Evolutionary conservation across 208 protist genomes (phyloP).

Genomic region (Blastocrithidia nonstop): DNA sequence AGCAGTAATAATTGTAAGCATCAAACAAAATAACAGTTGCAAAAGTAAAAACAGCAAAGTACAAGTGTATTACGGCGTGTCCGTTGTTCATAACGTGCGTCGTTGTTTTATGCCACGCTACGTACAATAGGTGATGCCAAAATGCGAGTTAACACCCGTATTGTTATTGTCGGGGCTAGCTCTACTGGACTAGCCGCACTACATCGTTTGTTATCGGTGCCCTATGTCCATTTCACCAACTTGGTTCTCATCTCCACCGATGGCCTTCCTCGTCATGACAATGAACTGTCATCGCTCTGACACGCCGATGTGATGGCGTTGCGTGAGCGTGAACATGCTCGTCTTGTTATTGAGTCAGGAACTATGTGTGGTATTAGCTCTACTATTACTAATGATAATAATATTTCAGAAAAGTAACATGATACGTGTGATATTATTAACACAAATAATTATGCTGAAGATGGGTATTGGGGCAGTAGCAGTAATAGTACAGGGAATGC

Average conservation of each 20-base stretch:
- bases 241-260: conserved; percentile 77
- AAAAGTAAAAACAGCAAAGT: background rate
- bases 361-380: too few species aligned
- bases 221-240: conserved; percentile 77
- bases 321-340: conserved; percentile 66
- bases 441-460: too few species aligned
- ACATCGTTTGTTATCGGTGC: conserved; percentile 51
- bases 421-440: too few species aligned
- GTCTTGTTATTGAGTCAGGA: conserved; percentile 30
- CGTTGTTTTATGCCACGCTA: conserved; percentile 57
- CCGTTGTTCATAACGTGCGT: conserved; percentile 26
- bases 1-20: background rate
- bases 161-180: conserved; percentile 77
- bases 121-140: conserved; percentile 65
- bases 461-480: too few species aligned
- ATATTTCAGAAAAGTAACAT: too few species aligned
- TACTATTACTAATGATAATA: too few species aligned
- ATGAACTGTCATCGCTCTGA: conserved; percentile 32
- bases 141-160: conserved; percentile 54
- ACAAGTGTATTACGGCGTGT: conserved; percentile 7
- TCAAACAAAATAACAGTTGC: background rate
- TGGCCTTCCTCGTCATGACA: conserved; percentile 63
- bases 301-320: conserved; percentile 51
- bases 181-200: conserved; percentile 64
- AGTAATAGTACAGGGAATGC: too few species aligned